These are phyloP conservation scores for Allium cepa DNA, from an alignment of 106 monocot species.

Conservation along the genomic window DNA sequence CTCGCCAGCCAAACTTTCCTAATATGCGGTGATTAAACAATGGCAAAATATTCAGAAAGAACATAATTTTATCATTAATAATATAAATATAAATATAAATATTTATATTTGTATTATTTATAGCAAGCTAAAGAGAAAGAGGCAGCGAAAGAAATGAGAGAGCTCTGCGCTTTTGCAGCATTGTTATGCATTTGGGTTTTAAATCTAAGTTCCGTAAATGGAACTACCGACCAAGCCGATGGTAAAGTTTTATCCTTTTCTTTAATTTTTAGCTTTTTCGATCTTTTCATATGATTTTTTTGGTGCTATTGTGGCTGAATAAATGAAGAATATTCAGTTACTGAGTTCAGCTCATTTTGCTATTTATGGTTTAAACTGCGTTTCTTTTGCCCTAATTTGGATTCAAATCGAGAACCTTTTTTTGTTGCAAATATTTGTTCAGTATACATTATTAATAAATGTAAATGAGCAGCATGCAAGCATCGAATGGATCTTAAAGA, in stretches of 20 bases:
- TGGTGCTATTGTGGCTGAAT: neutral
- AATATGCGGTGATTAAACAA: neutral
- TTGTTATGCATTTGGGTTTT: slow-evolving; percentile 28
- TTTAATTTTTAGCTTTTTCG: neutral
- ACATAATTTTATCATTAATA: neutral
- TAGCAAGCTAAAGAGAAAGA: neutral
- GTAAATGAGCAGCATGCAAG: too few species aligned
- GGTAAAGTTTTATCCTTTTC: slow-evolving; percentile 3
- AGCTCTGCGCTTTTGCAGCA: slow-evolving; percentile 9
- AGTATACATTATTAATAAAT: neutral
- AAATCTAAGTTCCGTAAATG: slow-evolving; percentile 24
- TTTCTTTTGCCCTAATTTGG: neutral
- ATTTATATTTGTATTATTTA: too few species aligned
- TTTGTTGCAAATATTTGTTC: neutral
- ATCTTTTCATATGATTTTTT: neutral
- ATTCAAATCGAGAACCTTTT: neutral
- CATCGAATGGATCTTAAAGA: neutral
- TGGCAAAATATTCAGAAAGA: neutral
- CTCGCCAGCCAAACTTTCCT: neutral
- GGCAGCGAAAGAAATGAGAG: slow-evolving; percentile 11
- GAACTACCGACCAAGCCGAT: slow-evolving; percentile 23
- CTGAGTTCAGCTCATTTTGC: slow-evolving; percentile 2
- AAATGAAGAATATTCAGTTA: neutral
- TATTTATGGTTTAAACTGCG: neutral
- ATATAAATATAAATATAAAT: too few species aligned